Conservation (phyloP, 176 grass and related monocot genomes). For the Carex littledalei region DNA sequence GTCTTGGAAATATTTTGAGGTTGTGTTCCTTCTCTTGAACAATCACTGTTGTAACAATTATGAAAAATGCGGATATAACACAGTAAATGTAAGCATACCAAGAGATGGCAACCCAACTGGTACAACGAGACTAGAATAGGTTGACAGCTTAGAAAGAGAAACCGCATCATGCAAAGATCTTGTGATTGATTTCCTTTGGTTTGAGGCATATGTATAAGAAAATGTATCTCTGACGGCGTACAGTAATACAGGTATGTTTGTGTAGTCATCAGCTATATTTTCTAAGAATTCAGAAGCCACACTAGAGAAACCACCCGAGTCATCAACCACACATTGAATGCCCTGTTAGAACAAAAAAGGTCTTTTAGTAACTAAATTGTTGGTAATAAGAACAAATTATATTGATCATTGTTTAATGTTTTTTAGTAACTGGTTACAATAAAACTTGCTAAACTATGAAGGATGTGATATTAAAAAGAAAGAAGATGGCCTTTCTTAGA, state of each 20-base stretch:
- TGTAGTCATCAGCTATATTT: conserved; percentile 84
- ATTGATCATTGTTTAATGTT: background rate
- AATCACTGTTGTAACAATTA: background rate
- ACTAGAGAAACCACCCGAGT: conserved; percentile 59
- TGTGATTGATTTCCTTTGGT: conserved; percentile 48
- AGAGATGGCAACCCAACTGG: conserved; percentile 77
- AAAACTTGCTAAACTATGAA: background rate
- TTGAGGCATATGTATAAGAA: conserved; percentile 36
- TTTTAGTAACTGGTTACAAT: background rate
- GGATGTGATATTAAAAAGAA: background rate
- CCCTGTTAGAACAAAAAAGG: conserved; percentile 46
- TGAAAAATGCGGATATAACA: background rate
- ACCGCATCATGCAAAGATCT: conserved; percentile 76
- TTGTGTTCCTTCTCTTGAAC: background rate
- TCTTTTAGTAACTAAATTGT: background rate
- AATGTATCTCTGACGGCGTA: conserved; percentile 62
- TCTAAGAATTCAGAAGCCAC: conserved; percentile 67
- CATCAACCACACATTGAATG: conserved; percentile 62
- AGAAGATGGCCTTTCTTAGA: conserved; percentile 1
- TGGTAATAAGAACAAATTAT: background rate
- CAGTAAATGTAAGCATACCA: conserved; percentile 47
- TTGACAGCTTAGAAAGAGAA: conserved; percentile 78
- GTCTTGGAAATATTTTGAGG: background rate
- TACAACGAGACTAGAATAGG: conserved; percentile 68
- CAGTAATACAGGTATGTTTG: conserved; percentile 73